phyloP scores from a whole-genome alignment of 768 basidiomycete species.

The Trametes sanguinea region DNA sequence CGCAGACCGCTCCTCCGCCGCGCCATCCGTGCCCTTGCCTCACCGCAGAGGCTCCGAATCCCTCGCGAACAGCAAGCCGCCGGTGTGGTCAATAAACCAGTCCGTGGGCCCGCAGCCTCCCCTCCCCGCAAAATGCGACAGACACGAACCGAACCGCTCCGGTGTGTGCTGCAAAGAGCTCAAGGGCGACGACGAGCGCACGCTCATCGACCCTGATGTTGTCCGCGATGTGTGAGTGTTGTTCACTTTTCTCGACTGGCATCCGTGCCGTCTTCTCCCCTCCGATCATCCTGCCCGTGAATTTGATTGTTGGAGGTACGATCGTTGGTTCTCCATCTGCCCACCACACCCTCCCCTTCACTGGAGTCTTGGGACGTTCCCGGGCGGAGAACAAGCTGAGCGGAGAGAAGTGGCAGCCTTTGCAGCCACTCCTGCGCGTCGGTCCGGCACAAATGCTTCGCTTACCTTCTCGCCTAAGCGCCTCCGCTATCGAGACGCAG shows the following conservation, averaged over 20 bases:
- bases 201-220: conserved; percentile 82
- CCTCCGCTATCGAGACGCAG: too few species aligned
- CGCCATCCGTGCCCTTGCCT: conserved; percentile 26
- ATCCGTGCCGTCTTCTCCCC: background rate
- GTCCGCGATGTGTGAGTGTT: conserved; percentile 78
- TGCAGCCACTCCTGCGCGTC: background rate
- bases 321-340: too few species aligned
- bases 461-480: too few species aligned
- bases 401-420: background rate
- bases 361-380: background rate
- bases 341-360: background rate
- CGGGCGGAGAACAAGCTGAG: background rate
- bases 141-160: conserved; percentile 48
- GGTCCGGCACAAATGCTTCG: conserved; percentile 2
- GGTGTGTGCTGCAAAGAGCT: conserved; percentile 90
- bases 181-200: conserved; percentile 75
- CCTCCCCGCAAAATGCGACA: conserved; percentile 58
- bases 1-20: conserved; percentile 1
- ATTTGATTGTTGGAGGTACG: too few species aligned
- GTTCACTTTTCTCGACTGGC: background rate
- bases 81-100: conserved; percentile 66
- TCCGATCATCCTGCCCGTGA: too few species aligned
- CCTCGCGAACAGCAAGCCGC: conserved; percentile 40
- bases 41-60: conserved; percentile 20
- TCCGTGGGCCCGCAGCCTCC: conserved; percentile 43